Evolutionary conservation across 257 asterid species (phyloP), one percentile per base, ranked within the genome.

Genomic region (Avicennia marina): DNA sequence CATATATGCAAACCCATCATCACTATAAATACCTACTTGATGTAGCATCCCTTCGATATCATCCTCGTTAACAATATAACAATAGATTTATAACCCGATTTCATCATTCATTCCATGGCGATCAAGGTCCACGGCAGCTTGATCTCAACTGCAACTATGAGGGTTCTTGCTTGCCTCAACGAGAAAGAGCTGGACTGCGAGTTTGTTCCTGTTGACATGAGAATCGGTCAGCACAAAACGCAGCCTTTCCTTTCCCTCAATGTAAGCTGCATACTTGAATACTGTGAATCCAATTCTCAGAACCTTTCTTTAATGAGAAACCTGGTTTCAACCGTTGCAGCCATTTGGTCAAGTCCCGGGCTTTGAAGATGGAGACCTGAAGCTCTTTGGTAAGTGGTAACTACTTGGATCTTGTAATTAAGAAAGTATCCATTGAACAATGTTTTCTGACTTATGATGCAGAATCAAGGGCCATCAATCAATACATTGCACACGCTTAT

Each of bases 391-490:
- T 76, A 68, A 46, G 10, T 54, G n/a, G n/a, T 34, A 2, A 2
- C 18, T 44, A 11, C 33, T 1, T 17, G 5, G 26, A 3, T 17
- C 27, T 16, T 4, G 27, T 1, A 43, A 1, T 16, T 43, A 13
- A 7, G 7, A 17, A 15, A 11, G 6, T 29, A 4, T 11, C 5
- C n/a, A 11, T 11, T 31, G 25, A 27, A 15, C 34, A 3, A 4
- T 17, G 24, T 13, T 27, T 26, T 6, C 6, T 1, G 13, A 12
- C 1, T 15, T 6, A 1, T 38, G 32, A 25, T 53, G 66, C 85
- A 83, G 95, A 88, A 66, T 85, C 96, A 0, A 79, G 96, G 77
- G 95, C 90, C 6, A 77, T 85, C 21, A 69, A 44, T 27, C 66
- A 50, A 29, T 83, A 88, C 68, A 53, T 83, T 11, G 72, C 74